These are phyloP conservation scores for Colletotrichum brevisporum DNA, from an alignment of 2,329 filamentous ascomycete genomes.

Conservation along the genomic window DNA sequence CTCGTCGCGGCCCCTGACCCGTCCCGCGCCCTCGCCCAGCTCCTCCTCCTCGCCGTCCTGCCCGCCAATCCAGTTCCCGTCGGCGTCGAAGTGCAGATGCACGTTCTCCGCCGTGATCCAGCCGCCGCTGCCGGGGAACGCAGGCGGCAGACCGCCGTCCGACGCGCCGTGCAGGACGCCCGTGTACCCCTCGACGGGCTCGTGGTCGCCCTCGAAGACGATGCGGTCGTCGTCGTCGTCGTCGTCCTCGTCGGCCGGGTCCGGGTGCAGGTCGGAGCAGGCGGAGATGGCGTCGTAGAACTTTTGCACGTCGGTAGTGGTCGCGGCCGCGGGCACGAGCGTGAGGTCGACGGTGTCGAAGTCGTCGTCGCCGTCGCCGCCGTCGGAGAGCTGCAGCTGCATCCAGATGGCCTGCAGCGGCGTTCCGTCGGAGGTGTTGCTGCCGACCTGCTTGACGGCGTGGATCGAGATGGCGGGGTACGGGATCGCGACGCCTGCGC, in stretches of 20 bases:
- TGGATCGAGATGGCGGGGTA: conserved; percentile 84
- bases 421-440: conserved; percentile 52
- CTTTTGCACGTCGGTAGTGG: conserved; percentile 52
- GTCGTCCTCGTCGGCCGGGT: conserved; percentile 71
- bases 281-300: conserved; percentile 80
- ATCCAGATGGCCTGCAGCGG: conserved; percentile 71
- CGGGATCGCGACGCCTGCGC: conserved; percentile 76
- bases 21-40: conserved; percentile 76
- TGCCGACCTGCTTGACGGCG: conserved; percentile 74
- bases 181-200: conserved; percentile 69
- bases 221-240: conserved; percentile 71
- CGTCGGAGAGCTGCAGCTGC: conserved; percentile 75
- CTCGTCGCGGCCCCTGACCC: conserved; percentile 68
- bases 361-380: conserved; percentile 68
- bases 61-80: conserved; percentile 81
- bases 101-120: conserved; percentile 97
- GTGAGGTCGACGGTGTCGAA: conserved; percentile 77
- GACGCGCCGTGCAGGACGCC: conserved; percentile 66
- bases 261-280: conserved; percentile 83
- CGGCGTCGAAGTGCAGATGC: conserved; percentile 83
- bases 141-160: conserved; percentile 71
- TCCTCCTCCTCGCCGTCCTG: conserved; percentile 57
- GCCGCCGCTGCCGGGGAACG: conserved; percentile 80
- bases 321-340: conserved; percentile 65
- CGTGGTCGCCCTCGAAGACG: conserved; percentile 70